Percentiles rank a stretch among this genome's conserved stretches.
Conservation (phyloP, 768 basidiomycete species). For the Auricularia cornea region DNA sequence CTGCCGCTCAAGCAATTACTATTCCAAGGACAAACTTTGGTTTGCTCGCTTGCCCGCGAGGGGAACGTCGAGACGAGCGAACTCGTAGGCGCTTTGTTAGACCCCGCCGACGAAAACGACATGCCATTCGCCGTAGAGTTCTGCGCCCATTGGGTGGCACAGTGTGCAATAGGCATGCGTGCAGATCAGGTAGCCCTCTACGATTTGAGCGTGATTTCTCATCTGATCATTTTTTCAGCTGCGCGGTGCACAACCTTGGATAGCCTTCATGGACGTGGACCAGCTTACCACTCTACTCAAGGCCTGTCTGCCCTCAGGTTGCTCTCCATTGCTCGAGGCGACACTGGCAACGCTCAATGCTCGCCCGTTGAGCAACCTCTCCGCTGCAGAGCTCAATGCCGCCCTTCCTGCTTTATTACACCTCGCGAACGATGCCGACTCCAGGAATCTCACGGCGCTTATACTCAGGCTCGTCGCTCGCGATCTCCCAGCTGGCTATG, state of each 20-base stretch:
- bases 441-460: neutral
- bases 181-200: slow-evolving; percentile 4
- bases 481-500: neutral
- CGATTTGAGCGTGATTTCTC: too few relatives aligned
- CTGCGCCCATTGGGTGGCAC: slow-evolving; percentile 34
- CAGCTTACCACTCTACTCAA: slow-evolving; percentile 41
- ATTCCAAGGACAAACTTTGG: slow-evolving; percentile 2
- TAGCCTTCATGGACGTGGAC: slow-evolving; percentile 39
- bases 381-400: neutral
- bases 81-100: slow-evolving; percentile 34
- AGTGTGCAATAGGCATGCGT: neutral
- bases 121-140: slow-evolving; percentile 32
- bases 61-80: slow-evolving; percentile 16
- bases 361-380: neutral
- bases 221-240: too few relatives aligned
- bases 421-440: neutral
- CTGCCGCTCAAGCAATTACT: slow-evolving; percentile 2
- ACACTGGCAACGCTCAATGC: neutral
- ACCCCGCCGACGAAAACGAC: slow-evolving; percentile 30
- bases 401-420: neutral
- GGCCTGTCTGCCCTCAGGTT: neutral
- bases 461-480: neutral
- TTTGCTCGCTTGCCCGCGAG: slow-evolving; percentile 2
- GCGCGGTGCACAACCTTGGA: slow-evolving; percentile 35
- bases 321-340: neutral